Percentiles rank a stretch among this genome's conserved stretches.
phyloP scores from a whole-genome alignment of 164 flowering plant genomes.

The Brasenia schreberi region DNA sequence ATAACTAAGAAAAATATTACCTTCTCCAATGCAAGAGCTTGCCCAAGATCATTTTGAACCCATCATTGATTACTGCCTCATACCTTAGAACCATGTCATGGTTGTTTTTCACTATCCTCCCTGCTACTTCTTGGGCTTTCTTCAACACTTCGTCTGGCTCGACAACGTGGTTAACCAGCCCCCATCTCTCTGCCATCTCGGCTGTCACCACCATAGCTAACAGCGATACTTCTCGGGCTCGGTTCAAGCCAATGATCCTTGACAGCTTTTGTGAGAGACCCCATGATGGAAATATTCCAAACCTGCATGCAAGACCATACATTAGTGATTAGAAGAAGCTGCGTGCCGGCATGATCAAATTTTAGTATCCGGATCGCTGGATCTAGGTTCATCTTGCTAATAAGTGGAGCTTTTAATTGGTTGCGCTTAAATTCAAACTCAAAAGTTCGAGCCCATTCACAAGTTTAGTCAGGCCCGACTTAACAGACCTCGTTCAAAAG shows the following conservation, averaged over 20 bases:
- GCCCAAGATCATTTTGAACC: conserved; percentile 52
- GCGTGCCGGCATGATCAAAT: too few relatives aligned
- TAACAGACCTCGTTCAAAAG: too few relatives aligned
- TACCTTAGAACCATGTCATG: conserved; percentile 72
- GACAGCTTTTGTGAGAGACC: conserved; percentile 94
- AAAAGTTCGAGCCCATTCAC: too few relatives aligned
- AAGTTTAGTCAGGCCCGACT: too few relatives aligned
- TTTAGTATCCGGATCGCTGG: too few relatives aligned
- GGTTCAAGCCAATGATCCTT: conserved; percentile 69
- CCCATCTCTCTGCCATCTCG: conserved; percentile 73
- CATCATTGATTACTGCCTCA: conserved; percentile 80
- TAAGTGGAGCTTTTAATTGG: too few relatives aligned
- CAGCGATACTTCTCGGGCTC: conserved; percentile 81
- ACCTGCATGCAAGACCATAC: conserved; percentile 25
- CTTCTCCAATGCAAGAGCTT: conserved; percentile 79
- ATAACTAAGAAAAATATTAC: conserved; percentile 16
- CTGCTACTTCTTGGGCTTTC: conserved; percentile 71
- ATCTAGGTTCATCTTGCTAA: too few relatives aligned
- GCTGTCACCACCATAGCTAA: conserved; percentile 62
- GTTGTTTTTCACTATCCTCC: conserved; percentile 62
- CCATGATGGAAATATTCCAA: conserved; percentile 98
- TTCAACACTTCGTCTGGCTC: conserved; percentile 49
- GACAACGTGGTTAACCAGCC: conserved; percentile 78
- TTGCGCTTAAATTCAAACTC: too few relatives aligned
- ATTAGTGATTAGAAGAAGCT: too few relatives aligned